phyloP scores from a whole-genome alignment of 352 stramenopile species.

The Plasmopara muralis region DNA sequence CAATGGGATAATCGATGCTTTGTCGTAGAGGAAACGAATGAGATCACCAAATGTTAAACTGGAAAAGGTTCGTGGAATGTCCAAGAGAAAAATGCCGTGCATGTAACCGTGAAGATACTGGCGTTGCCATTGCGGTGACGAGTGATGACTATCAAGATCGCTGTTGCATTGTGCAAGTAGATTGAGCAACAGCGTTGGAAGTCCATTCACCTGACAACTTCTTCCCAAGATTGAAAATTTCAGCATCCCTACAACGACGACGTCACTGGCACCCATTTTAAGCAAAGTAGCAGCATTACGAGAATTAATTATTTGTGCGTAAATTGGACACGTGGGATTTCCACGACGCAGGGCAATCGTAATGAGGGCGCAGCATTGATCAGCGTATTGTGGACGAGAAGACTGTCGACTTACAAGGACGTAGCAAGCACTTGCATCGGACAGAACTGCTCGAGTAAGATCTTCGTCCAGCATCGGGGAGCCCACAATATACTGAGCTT shows the following conservation, averaged over 20 bases:
- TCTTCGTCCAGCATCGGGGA: conserved; percentile 77
- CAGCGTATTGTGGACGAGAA: conserved; percentile 44
- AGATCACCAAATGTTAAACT: conserved; percentile 74
- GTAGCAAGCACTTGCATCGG: conserved; percentile 52
- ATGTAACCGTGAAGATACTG: conserved; percentile 64
- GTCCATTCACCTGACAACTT: conserved; percentile 56
- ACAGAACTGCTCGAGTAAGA: conserved; percentile 48
- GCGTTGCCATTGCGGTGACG: conserved; percentile 54
- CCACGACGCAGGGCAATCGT: conserved; percentile 66
- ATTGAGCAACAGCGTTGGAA: conserved; percentile 65
- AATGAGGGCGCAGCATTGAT: conserved; percentile 65
- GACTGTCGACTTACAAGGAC: conserved; percentile 62
- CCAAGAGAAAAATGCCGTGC: conserved; percentile 67
- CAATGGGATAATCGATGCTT: conserved; percentile 52
- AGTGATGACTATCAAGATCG: conserved; percentile 47
- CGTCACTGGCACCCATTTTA: conserved; percentile 69
- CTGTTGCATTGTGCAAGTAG: conserved; percentile 48
- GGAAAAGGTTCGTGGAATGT: conserved; percentile 74
- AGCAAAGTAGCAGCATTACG: conserved; percentile 56
- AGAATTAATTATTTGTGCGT: conserved; percentile 68
- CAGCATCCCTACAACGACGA: conserved; percentile 59
- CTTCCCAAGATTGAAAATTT: conserved; percentile 67
- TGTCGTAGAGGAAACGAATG: conserved; percentile 75
- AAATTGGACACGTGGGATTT: conserved; percentile 69
- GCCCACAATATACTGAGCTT: conserved; percentile 79